phyloP scores from a whole-genome alignment of 2,329 filamentous ascomycete species.

The Davidsoniella neocaledoniae region DNA sequence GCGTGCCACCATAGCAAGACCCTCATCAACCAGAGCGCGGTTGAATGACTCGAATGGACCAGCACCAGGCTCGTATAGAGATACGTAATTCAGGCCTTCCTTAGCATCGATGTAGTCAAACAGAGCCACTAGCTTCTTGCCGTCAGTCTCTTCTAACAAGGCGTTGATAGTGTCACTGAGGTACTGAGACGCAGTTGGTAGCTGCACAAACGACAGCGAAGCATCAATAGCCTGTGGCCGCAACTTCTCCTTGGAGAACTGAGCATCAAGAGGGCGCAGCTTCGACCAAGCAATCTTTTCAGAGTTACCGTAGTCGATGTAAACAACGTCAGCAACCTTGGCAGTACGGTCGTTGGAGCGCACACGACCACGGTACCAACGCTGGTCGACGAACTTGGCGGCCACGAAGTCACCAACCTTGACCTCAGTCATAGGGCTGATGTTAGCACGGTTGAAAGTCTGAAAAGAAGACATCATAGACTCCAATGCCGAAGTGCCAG shows the following conservation, averaged over 20 bases:
- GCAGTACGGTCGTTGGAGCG: conserved; percentile 82
- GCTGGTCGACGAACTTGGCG: conserved; percentile 76
- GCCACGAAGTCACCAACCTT: conserved; percentile 87
- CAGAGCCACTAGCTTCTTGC: conserved; percentile 68
- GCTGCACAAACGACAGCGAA: conserved; percentile 72
- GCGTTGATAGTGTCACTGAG: conserved; percentile 62
- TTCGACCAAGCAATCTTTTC: conserved; percentile 75
- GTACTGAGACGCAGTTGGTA: conserved; percentile 70
- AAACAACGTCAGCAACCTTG: conserved; percentile 78
- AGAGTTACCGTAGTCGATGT: conserved; percentile 92
- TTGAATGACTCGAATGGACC: conserved; percentile 68
- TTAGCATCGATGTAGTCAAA: conserved; percentile 69
- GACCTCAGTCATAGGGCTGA: conserved; percentile 56
- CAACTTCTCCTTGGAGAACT: conserved; percentile 68
- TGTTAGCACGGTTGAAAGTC: conserved; percentile 81
- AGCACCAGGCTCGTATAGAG: conserved; percentile 63
- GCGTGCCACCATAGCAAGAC: conserved; percentile 76
- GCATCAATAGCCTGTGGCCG: conserved; percentile 80
- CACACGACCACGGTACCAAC: conserved; percentile 89
- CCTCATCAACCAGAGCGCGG: conserved; percentile 66
- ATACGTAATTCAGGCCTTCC: conserved; percentile 72
- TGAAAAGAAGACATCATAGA: conserved; percentile 83
- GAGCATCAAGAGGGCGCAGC: conserved; percentile 61
- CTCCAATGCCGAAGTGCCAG: conserved; percentile 69
- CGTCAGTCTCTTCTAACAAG: conserved; percentile 57